Base-by-base conservation (phyloP, 2,329 filamentous ascomycete genomes). In the Cladobotryum protrusum region DNA sequence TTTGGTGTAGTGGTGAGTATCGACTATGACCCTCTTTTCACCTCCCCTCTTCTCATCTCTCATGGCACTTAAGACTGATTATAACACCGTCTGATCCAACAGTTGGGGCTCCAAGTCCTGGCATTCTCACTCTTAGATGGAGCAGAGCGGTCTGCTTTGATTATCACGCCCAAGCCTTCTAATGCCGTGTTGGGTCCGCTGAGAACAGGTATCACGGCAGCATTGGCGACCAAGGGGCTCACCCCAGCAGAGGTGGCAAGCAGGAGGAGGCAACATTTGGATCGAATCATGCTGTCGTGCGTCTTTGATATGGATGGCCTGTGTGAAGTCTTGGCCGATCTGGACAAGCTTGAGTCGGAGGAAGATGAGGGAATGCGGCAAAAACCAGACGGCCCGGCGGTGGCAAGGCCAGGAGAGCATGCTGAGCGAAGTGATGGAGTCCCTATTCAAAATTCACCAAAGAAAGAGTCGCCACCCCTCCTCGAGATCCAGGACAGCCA, bases 261-360 rank as follows among this genome's bases (percentile, higher is more conserved):
- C 43, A 47, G 29, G 7, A 60, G 59, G 24, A 67, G 61, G 46
- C 56, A 59, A 3, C 70, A 67, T 50, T 64, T 85, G 3, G 74
- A 77, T 42, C 67, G 68, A 42, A 73, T 82, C 4, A 71, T 74
- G 32, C 68, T 84, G 24, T 77, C 77, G 19, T 70, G 76, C 19
- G 72, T 83, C 1, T 84, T 84, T 55, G 79, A 82, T 52, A 56
- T 81, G 11, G 72, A 81, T 42, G 81, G 81, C 0, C 56, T 84
- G 15, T 75, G 71, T 71, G 78, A 83, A 59, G 78, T 78, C 1
- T 57, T 84, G 33, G 63, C 60, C 2, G 81, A 84, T 56, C 56
- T 81, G 34, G 70, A 73, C 20, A 53, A 52, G 35, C 61, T 54
- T 2, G 66, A 68, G 20, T 57, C 29, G 24, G 19, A 17, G n/a